A percentile compares a stretch with the other conserved stretches of the same genome.
phyloP scores from a whole-genome alignment of 2,329 filamentous ascomycete species.

The Sarocladium kiliense region DNA sequence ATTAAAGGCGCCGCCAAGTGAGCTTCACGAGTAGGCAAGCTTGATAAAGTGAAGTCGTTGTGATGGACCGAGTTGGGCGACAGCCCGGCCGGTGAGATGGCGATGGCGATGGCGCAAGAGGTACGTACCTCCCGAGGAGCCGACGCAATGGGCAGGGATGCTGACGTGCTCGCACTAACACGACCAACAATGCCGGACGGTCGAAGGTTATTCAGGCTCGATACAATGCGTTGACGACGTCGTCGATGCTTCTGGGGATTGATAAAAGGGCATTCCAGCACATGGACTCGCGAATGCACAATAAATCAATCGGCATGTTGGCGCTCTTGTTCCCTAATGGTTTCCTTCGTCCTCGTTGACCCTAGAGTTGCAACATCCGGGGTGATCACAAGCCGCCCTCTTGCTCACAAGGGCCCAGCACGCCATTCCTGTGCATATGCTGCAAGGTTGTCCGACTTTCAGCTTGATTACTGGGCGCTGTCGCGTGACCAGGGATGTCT shows the following conservation, averaged over 20 bases:
- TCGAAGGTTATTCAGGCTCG: not conserved
- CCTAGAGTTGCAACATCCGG: too few species aligned
- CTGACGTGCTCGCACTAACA: constrained; percentile 11
- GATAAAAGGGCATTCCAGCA: too few species aligned
- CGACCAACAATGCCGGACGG: not conserved
- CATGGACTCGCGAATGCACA: too few species aligned
- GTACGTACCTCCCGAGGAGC: constrained; percentile 9
- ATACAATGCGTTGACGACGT: too few species aligned
- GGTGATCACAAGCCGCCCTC: not conserved
- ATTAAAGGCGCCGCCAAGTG: not conserved
- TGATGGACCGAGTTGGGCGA: not conserved
- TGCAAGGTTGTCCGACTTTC: not conserved
- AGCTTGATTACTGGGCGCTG: not conserved
- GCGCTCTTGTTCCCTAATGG: too few species aligned
- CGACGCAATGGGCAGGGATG: constrained; percentile 10
- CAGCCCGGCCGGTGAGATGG: not conserved
- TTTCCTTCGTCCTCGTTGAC: too few species aligned
- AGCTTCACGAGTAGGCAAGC: not conserved
- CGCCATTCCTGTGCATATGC: constrained; percentile 3
- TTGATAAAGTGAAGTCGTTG: not conserved
- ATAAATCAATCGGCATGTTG: too few species aligned
- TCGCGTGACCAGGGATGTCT: not conserved
- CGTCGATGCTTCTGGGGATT: too few species aligned
- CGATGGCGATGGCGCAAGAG: constrained; percentile 6
- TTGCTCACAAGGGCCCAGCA: not conserved